phyloP scores from a whole-genome alignment of 2,329 filamentous ascomycete genomes.

The Talaromyces piceae region DNA sequence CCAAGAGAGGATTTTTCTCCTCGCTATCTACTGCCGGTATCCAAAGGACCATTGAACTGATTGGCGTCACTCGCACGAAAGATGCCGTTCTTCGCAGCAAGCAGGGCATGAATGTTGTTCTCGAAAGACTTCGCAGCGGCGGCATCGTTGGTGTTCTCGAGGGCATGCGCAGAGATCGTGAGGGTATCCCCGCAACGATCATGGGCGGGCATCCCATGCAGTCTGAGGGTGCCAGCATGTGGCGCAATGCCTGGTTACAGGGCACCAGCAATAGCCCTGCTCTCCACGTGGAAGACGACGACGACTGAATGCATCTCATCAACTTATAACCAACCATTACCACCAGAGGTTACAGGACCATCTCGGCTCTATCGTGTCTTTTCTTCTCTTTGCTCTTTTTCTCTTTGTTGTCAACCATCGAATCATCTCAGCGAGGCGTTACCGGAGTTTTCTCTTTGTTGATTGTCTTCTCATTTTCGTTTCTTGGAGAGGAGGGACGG shows the following conservation, averaged over 20 bases:
- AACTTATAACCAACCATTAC: background rate
- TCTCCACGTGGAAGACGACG: constrained; percentile 20
- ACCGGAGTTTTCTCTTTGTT: constrained; percentile 8
- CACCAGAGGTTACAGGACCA: background rate
- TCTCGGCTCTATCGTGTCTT: constrained; percentile 7
- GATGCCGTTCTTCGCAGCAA: constrained; percentile 56
- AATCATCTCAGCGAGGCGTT: constrained; percentile 10
- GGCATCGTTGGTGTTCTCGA: constrained; percentile 64
- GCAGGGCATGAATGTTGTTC: constrained; percentile 60
- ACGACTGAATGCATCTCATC: constrained; percentile 15
- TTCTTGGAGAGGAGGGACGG: background rate
- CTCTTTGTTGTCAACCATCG: too few species aligned
- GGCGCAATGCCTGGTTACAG: constrained; percentile 28
- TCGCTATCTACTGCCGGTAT: constrained; percentile 53
- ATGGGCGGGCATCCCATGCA: constrained; percentile 26
- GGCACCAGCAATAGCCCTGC: constrained; percentile 20
- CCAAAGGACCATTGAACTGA: constrained; percentile 57
- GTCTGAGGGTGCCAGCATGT: constrained; percentile 28
- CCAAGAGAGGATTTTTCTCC: constrained; percentile 51
- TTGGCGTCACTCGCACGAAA: constrained; percentile 53
- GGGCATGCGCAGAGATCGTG: constrained; percentile 58
- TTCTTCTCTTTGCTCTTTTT: too few species aligned
- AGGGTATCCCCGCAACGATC: constrained; percentile 22
- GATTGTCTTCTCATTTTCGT: background rate
- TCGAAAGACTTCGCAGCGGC: constrained; percentile 56